Evolutionary conservation across 1,284 basidiomycete genomes (phyloP).

Genomic region (Malassezia arunalokei): DNA sequence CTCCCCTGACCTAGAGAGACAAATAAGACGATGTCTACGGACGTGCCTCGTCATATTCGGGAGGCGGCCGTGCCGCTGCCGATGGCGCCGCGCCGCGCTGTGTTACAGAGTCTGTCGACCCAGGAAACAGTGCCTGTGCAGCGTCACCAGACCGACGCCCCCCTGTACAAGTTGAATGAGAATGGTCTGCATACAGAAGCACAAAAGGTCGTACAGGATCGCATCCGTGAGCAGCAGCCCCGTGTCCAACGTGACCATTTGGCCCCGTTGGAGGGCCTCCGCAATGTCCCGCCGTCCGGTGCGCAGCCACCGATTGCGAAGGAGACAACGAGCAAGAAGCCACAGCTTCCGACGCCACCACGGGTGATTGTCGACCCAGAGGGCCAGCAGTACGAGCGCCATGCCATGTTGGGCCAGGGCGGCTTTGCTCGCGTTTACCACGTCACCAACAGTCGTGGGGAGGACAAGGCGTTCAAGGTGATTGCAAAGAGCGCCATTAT

Average conservation of each 20-base stretch:
- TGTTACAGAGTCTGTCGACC: constrained; percentile 14
- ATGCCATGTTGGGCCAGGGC: constrained; percentile 43
- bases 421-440: constrained; percentile 46
- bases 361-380: constrained; percentile 34
- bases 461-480: constrained; percentile 48
- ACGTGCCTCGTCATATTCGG: constrained; percentile 1
- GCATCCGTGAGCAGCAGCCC: not conserved
- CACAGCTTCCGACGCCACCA: constrained; percentile 34
- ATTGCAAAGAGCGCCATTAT: constrained; percentile 46
- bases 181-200: constrained; percentile 10
- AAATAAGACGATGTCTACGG: constrained; percentile 10
- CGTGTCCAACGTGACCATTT: constrained; percentile 6
- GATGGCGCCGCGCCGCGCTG: constrained; percentile 11
- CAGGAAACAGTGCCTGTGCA: constrained; percentile 16
- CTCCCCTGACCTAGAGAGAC: not conserved
- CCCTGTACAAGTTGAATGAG: constrained; percentile 8
- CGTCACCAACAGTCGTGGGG: constrained; percentile 35
- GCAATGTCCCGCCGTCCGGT: constrained; percentile 7
- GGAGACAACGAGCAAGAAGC: constrained; percentile 23
- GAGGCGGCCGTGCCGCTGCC: constrained; percentile 4
- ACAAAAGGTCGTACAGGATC: constrained; percentile 1
- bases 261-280: constrained; percentile 5
- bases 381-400: constrained; percentile 26
- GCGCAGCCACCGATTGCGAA: constrained; percentile 10
- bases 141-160: constrained; percentile 1